Evolutionary conservation across 805 yeast genomes (phyloP).

Genomic region (Suhomyces sp.): DNA sequence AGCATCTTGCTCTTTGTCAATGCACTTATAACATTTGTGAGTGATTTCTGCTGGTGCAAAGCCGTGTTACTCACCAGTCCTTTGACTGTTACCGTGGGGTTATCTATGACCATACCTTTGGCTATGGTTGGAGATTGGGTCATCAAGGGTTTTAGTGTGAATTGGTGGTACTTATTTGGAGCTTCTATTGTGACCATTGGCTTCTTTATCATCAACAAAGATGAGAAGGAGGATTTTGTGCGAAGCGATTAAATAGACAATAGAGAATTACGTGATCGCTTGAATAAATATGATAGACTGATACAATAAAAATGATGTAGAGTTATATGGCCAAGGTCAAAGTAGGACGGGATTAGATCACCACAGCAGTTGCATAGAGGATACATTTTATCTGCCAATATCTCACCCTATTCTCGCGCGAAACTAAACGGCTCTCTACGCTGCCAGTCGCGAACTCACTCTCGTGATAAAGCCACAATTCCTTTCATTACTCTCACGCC

Average conservation of each 20-base stretch:
- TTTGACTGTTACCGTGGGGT: constrained; percentile 90
- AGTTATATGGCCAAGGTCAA: too few species aligned
- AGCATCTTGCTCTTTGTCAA: constrained; percentile 57
- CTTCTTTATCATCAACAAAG: constrained; percentile 77
- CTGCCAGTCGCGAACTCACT: neutral
- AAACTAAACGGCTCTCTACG: neutral
- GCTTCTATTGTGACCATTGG: constrained; percentile 79
- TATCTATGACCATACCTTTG: constrained; percentile 88
- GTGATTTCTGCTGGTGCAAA: constrained; percentile 94
- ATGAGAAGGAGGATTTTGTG: constrained; percentile 62
- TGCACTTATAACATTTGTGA: constrained; percentile 73
- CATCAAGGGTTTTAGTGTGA: constrained; percentile 60
- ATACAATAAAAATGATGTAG: too few species aligned
- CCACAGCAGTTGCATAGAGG: too few species aligned
- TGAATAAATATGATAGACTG: too few species aligned
- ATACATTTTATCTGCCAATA: too few species aligned
- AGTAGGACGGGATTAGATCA: too few species aligned
- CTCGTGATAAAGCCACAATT: too few species aligned
- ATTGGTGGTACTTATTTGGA: constrained; percentile 67
- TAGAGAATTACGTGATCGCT: too few species aligned
- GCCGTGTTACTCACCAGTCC: constrained; percentile 94
- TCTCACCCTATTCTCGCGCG: neutral
- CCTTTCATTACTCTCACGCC: too few species aligned
- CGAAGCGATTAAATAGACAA: neutral
- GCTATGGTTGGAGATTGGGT: constrained; percentile 90